Evolutionary conservation across 2,329 filamentous ascomycete species (phyloP), one percentile per base, ranked within the genome.

Genomic region (Pseudogymnoascus sp.): DNA sequence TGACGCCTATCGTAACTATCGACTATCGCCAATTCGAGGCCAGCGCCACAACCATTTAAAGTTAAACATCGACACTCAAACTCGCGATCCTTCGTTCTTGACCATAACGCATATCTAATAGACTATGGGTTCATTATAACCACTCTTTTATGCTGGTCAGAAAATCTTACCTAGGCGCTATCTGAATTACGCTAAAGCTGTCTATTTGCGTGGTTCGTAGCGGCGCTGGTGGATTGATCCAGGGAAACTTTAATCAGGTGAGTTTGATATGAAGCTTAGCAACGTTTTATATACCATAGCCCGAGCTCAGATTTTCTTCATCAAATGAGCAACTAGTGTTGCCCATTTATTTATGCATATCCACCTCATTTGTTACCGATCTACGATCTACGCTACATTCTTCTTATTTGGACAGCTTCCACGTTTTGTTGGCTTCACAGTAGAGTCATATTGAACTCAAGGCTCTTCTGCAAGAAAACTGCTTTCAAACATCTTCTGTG

Each of bases 21-120:
- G 45, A 18, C 25, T 33, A 55, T 55, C 45, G 25, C 45, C 45
- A 55, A 55, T 55, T 55, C 45, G 45, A 55, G 45, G 28, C 25
- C n/a, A 55, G 45, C 16, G n/a, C 45, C 33, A 23, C 40, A 43
- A 33, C 28, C 45, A 55, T 55, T 31, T 52, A 18, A 55, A 55
- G 45, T 55, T 33, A 33, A 18, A 33, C 28, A 55, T 31, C 45
- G 18, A 55, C 45, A 33, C n/a, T 3, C 7, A 18, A 55, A 33
- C n/a, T n/a, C n/a, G 45, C 45, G n/a, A 33, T 31, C 25, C 28
- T 33, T 18, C 25, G 28, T 31, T 33, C 28, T 5, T 33, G 4
- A n/a, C 12, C n/a, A 55, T 8, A 31, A 33, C n/a, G 2, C n/a
- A 4, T 14, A n/a, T 5, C 31, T 18, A 55, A 55, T 31, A 55